These are phyloP conservation scores for Phytophthora lateralis DNA, from an alignment of 352 stramenopile species.

Conservation along the genomic window DNA sequence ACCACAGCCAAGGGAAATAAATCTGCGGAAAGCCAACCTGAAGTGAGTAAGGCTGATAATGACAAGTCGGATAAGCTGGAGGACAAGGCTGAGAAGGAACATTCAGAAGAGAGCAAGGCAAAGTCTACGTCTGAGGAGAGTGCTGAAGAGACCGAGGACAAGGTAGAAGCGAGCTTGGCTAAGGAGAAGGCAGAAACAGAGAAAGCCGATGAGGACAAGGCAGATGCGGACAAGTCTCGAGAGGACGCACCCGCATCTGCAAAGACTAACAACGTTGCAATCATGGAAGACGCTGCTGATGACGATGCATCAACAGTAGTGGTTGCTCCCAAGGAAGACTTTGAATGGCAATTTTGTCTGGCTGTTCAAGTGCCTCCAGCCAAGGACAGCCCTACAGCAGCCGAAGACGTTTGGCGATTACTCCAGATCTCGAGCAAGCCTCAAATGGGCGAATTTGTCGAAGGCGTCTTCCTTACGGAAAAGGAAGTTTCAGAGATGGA, in stretches of 20 bases:
- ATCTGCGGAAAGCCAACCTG: not conserved
- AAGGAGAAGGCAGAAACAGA: constrained; percentile 5
- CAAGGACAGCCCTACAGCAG: constrained; percentile 5
- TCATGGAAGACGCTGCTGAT: constrained; percentile 23
- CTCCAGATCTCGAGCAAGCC: constrained; percentile 54
- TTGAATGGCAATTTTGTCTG: constrained; percentile 59
- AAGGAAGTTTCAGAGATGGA: constrained; percentile 68
- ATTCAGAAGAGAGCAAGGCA: not conserved
- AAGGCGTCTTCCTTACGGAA: constrained; percentile 60
- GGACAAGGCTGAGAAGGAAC: not conserved
- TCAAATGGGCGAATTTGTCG: constrained; percentile 55
- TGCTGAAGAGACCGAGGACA: not conserved
- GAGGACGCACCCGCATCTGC: constrained; percentile 11
- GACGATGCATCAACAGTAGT: constrained; percentile 13
- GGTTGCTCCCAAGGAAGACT: constrained; percentile 23
- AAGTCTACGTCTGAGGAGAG: not conserved
- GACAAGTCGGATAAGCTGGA: not conserved
- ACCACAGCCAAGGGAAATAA: not conserved
- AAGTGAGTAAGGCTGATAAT: not conserved
- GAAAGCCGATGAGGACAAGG: constrained; percentile 6
- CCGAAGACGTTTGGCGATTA: constrained; percentile 56
- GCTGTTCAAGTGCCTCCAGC: constrained; percentile 34
- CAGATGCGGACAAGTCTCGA: constrained; percentile 4
- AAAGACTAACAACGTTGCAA: constrained; percentile 16
- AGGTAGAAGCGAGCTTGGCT: not conserved